Conservation (phyloP, 306 rosid species). For the Lathyrus tuberosus region DNA sequence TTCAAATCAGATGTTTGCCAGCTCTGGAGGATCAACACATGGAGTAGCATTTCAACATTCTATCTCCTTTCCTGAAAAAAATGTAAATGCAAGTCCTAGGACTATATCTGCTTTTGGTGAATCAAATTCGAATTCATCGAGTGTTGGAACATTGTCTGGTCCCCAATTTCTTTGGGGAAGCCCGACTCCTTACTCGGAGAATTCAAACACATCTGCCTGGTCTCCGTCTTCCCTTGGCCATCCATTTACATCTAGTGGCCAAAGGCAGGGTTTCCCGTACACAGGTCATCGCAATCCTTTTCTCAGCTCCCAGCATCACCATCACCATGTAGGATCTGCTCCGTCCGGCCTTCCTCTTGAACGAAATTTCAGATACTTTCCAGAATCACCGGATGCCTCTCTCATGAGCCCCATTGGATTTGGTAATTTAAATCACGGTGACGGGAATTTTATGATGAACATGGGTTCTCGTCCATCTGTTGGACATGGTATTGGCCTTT, state of each 20-base stretch:
- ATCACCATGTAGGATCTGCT: slow-evolving; percentile 83
- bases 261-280: slow-evolving; percentile 73
- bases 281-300: slow-evolving; percentile 56
- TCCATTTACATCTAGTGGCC: slow-evolving; percentile 68
- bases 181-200: slow-evolving; percentile 70
- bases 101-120: slow-evolving; percentile 63
- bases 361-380: slow-evolving; percentile 74
- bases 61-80: slow-evolving; percentile 68
- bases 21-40: slow-evolving; percentile 52
- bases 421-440: slow-evolving; percentile 58
- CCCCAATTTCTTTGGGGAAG: slow-evolving; percentile 98
- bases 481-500: slow-evolving; percentile 61
- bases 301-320: slow-evolving; percentile 63
- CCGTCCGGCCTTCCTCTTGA: slow-evolving; percentile 83
- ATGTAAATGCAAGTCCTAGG: slow-evolving; percentile 65
- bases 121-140: slow-evolving; percentile 59
- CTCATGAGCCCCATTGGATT: slow-evolving; percentile 55
- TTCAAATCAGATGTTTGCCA: slow-evolving; percentile 53
- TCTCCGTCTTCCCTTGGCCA: slow-evolving; percentile 64
- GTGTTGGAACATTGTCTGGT: slow-evolving; percentile 81
- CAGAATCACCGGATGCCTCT: slow-evolving; percentile 82
- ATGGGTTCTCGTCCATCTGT: slow-evolving; percentile 56
- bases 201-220: slow-evolving; percentile 70
- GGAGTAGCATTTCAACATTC: slow-evolving; percentile 68
- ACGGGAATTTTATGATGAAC: slow-evolving; percentile 68